These are phyloP conservation scores for Aspergillus diversus DNA, from an alignment of 495 filamentous ascomycete species.

Conservation along the genomic window DNA sequence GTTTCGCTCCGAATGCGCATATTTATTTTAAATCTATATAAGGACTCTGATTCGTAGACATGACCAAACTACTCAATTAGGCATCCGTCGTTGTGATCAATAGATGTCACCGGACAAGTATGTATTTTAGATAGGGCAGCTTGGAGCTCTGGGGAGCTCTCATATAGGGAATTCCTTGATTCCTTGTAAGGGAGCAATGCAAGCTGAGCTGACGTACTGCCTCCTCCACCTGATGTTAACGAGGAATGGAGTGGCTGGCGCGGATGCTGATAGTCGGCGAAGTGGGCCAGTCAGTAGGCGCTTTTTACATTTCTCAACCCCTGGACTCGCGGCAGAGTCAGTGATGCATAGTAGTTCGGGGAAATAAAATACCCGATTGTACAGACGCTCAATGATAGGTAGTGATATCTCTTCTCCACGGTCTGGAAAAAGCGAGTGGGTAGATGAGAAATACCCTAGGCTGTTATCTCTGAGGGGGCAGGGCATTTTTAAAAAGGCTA, in stretches of 20 bases:
- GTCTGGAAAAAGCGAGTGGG: not conserved
- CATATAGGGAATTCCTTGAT: not conserved
- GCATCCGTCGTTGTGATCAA: not conserved
- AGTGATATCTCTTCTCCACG: not conserved
- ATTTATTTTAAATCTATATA: constrained; percentile 13
- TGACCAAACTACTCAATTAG: not conserved
- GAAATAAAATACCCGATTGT: not conserved
- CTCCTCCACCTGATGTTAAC: not conserved
- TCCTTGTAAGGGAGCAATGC: not conserved
- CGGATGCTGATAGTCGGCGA: not conserved
- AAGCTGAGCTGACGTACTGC: not conserved
- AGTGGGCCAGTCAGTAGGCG: not conserved
- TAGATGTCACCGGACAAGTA: not conserved
- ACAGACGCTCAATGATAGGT: not conserved
- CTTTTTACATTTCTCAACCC: constrained; percentile 1
- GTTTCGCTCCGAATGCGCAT: constrained; percentile 17
- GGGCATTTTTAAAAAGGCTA: no score
- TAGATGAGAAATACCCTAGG: no score
- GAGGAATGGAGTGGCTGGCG: constrained; percentile 1
- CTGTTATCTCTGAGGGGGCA: no score
- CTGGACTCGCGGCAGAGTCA: not conserved
- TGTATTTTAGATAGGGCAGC: not conserved
- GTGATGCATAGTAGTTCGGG: not conserved
- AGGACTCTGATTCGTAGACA: constrained; percentile 7
- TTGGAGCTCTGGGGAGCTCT: not conserved